These are phyloP conservation scores for Oidiodendron maius DNA, from an alignment of 495 filamentous ascomycete species.

Conservation along the genomic window DNA sequence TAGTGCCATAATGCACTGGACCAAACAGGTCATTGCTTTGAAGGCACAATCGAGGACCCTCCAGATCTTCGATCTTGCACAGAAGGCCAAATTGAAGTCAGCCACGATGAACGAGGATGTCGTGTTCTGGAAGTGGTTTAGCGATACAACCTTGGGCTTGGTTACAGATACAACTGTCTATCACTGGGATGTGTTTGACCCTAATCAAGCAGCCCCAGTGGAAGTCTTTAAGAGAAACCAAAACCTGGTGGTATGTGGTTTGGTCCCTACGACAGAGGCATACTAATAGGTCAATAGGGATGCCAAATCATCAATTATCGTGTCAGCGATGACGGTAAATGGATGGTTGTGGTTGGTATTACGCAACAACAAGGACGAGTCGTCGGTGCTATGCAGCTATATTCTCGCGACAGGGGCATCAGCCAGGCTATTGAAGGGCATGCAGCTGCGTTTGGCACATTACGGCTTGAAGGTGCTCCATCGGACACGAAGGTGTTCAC, in stretches of 20 bases:
- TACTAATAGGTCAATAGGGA: slow-evolving; percentile 43
- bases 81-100: slow-evolving; percentile 91
- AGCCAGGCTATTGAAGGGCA: slow-evolving; percentile 98
- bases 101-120: slow-evolving; percentile 95
- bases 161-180: slow-evolving; percentile 87
- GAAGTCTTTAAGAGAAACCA: slow-evolving; percentile 90
- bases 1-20: slow-evolving; percentile 99
- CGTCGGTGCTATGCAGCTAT: slow-evolving; percentile 92
- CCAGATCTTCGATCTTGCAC: slow-evolving; percentile 91
- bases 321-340: slow-evolving; percentile 90
- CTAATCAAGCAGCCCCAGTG: slow-evolving; percentile 65
- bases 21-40: slow-evolving; percentile 88
- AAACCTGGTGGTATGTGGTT: slow-evolving; percentile 68
- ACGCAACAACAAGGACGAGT: slow-evolving; percentile 88
- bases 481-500: slow-evolving; percentile 93
- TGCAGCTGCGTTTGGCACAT: slow-evolving; percentile 87
- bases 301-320: slow-evolving; percentile 99
- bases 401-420: slow-evolving; percentile 90
- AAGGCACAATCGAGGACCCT: slow-evolving; percentile 88
- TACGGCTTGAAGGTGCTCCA: slow-evolving; percentile 81
- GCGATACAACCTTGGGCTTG: slow-evolving; percentile 75
- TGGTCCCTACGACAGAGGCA: background rate
- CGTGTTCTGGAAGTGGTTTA: slow-evolving; percentile 99
- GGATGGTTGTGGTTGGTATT: slow-evolving; percentile 97
- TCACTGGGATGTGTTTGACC: slow-evolving; percentile 94